phyloP scores from a whole-genome alignment of 2,329 filamentous ascomycete genomes.

The Botrytis porri region DNA sequence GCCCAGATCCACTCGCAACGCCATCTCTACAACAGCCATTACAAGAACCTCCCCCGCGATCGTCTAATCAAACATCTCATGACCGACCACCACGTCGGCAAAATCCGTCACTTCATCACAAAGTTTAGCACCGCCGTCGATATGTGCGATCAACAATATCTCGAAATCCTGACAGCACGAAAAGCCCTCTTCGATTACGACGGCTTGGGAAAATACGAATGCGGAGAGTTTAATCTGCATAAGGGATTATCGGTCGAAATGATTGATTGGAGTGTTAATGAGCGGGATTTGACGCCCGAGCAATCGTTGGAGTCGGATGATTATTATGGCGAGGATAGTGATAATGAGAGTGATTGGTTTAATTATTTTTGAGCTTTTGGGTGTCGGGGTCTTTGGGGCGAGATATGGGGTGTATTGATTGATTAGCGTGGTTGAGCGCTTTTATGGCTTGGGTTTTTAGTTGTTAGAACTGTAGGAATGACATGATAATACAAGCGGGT shows the following conservation, averaged over 20 bases:
- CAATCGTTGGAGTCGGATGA: neutral
- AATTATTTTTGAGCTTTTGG: neutral
- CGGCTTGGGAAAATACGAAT: neutral
- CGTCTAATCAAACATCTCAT: neutral
- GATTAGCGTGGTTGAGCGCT: neutral
- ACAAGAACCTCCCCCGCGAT: neutral
- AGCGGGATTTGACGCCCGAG: neutral
- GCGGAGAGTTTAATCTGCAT: neutral
- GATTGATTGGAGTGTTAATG: neutral
- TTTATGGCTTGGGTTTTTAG: neutral
- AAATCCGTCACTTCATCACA: neutral
- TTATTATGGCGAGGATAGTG: neutral
- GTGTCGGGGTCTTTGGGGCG: neutral
- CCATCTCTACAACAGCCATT: neutral
- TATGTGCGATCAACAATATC: slow-evolving; percentile 7
- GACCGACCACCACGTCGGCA: neutral
- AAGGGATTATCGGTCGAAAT: neutral
- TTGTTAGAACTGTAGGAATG: neutral
- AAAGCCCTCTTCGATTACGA: neutral
- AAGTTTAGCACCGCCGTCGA: neutral
- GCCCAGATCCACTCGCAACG: neutral
- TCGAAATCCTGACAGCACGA: neutral
- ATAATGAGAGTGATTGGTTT: neutral
- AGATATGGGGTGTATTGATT: neutral
- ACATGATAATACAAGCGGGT: neutral